Evolutionary conservation across 441 rosid species (phyloP).

Genomic region (Brassica hybrid): DNA sequence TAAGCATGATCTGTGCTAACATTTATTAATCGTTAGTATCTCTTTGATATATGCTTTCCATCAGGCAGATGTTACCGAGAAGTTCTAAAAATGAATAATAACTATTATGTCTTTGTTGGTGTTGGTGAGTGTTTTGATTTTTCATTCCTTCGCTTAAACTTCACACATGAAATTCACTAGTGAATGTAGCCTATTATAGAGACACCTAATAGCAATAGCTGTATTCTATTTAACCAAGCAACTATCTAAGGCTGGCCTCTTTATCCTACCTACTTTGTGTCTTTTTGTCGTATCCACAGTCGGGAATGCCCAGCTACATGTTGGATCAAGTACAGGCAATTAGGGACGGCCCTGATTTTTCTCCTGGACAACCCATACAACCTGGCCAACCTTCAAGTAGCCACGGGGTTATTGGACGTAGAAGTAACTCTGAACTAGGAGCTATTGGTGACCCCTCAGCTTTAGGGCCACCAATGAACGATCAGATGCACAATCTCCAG

Average conservation of each 20-base stretch:
- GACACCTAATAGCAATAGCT: slow-evolving; percentile 17
- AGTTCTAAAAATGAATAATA: slow-evolving; percentile 8
- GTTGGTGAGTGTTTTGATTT: slow-evolving; percentile 32
- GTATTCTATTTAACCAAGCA: slow-evolving; percentile 9
- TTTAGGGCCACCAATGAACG: slow-evolving; percentile 72
- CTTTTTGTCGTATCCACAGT: slow-evolving; percentile 46
- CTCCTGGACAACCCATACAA: slow-evolving; percentile 92
- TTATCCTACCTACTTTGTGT: background rate
- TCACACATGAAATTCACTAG: slow-evolving; percentile 36
- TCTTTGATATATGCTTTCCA: slow-evolving; percentile 12
- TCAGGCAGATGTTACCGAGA: background rate
- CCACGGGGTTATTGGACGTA: slow-evolving; percentile 93
- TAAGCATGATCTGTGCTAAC: slow-evolving; percentile 45
- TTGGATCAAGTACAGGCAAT: slow-evolving; percentile 67
- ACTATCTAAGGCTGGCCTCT: slow-evolving; percentile 7
- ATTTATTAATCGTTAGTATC: background rate
- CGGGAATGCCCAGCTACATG: slow-evolving; percentile 66
- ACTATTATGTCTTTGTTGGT: slow-evolving; percentile 31
- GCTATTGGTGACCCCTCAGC: slow-evolving; percentile 84
- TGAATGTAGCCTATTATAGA: slow-evolving; percentile 9
- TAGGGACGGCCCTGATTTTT: slow-evolving; percentile 69
- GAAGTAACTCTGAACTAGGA: slow-evolving; percentile 89
- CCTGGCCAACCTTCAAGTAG: slow-evolving; percentile 76
- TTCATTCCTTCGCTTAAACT: slow-evolving; percentile 41
- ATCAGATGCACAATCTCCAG: slow-evolving; percentile 81